Conservation (phyloP, 1,284 basidiomycete species). For the Austroboletus olivaceoglutinosus region DNA sequence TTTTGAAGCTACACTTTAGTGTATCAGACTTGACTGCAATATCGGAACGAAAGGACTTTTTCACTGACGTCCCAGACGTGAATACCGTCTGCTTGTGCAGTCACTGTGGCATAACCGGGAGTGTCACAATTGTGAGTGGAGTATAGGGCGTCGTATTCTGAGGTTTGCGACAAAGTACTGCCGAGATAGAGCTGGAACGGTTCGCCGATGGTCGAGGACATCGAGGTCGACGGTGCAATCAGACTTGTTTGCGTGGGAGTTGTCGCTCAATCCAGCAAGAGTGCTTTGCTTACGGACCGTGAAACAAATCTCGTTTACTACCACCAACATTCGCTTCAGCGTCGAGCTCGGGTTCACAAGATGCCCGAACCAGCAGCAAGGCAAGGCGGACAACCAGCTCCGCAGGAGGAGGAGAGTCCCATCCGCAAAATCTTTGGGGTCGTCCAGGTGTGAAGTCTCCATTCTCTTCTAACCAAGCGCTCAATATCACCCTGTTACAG, state of each 20-base stretch:
- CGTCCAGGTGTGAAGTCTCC: slow-evolving; percentile 22
- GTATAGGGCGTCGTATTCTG: slow-evolving; percentile 34
- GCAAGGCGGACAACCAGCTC: slow-evolving; percentile 13
- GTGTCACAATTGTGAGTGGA: slow-evolving; percentile 42
- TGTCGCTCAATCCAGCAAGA: neutral
- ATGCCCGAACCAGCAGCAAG: slow-evolving; percentile 28
- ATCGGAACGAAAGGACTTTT: slow-evolving; percentile 3
- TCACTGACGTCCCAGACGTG: slow-evolving; percentile 68
- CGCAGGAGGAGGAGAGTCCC: slow-evolving; percentile 19
- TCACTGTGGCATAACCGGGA: slow-evolving; percentile 59
- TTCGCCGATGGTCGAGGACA: slow-evolving; percentile 53
- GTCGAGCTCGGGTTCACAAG: slow-evolving; percentile 2
- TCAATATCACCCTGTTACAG: slow-evolving; percentile 35
- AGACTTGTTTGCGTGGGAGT: slow-evolving; percentile 24
- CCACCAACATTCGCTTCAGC: slow-evolving; percentile 6
- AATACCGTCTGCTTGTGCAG: slow-evolving; percentile 67
- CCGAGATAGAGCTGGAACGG: slow-evolving; percentile 59
- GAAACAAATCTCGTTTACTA: neutral
- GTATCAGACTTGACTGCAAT: slow-evolving; percentile 11
- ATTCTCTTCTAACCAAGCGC: neutral
- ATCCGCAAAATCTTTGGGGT: slow-evolving; percentile 24
- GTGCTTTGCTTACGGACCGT: no score
- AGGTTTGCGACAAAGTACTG: slow-evolving; percentile 31
- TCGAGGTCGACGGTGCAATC: slow-evolving; percentile 21
- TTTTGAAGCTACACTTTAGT: slow-evolving; percentile 51